Conservation (phyloP, 148 eudicot genomes). For the Pouteria glomerata region DNA sequence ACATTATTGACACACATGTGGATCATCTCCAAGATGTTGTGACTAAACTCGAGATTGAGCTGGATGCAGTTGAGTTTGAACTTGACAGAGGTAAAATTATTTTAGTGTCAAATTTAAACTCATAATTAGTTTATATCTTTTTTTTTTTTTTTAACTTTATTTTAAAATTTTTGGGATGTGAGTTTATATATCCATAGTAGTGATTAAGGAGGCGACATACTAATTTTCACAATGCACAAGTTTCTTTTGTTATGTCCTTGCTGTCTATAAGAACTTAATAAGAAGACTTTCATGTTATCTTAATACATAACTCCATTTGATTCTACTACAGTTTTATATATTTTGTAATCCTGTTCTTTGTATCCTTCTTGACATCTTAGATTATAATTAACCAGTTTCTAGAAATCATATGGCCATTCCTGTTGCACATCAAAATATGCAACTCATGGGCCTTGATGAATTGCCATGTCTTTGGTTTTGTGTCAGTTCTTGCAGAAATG, state of each 20-base stretch:
- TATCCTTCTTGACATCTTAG: background rate
- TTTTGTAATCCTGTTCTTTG: background rate
- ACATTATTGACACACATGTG: constrained; percentile 87
- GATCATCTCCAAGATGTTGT: constrained; percentile 92
- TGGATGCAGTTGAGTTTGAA: constrained; percentile 85
- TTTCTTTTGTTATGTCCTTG: background rate
- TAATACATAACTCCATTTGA: background rate
- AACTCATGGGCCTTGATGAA: background rate
- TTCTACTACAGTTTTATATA: background rate
- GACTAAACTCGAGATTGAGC: constrained; percentile 84
- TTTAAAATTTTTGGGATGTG: background rate
- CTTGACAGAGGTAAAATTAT: constrained; percentile 63
- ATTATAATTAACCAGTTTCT: background rate
- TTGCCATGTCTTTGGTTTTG: background rate
- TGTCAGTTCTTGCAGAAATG: background rate
- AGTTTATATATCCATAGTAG: background rate
- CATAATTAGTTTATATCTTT: background rate
- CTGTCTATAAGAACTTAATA: background rate
- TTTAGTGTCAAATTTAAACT: background rate
- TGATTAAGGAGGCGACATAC: background rate
- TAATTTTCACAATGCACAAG: background rate
- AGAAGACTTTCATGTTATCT: background rate
- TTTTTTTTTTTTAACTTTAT: too few species aligned
- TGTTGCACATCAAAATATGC: background rate
- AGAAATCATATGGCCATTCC: background rate